A percentile compares a stretch with the other conserved stretches of the same genome.
Conservation (phyloP, 169 alveolate genomes). For the Blepharisma undulans region DNA sequence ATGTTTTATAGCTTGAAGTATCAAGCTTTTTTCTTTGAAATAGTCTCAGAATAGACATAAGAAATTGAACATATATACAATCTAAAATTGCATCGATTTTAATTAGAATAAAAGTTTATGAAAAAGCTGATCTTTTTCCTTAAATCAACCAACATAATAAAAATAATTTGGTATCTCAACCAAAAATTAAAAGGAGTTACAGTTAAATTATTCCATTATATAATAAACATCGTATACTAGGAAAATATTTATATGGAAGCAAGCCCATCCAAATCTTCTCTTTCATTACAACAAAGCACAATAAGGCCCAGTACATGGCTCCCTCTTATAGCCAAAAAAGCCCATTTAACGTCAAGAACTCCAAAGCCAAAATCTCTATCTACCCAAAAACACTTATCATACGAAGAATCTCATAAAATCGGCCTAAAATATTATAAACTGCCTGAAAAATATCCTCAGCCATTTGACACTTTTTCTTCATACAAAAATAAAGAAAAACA, state of each 20-base stretch:
- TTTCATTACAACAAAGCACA: background rate
- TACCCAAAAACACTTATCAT: background rate
- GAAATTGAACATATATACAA: too few relatives aligned
- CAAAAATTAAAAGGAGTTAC: background rate
- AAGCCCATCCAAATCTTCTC: background rate
- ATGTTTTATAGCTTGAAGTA: too few relatives aligned
- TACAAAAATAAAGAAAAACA: background rate
- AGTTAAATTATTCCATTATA: background rate
- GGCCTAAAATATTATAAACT: background rate
- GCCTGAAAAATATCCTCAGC: constrained; percentile 5
- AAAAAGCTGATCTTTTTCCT: too few relatives aligned
- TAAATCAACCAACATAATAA: too few relatives aligned
- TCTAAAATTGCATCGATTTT: too few relatives aligned
- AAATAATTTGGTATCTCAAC: too few relatives aligned
- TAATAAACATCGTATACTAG: background rate
- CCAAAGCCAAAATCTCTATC: background rate
- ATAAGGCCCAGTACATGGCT: background rate
- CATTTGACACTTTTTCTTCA: background rate
- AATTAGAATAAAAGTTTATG: too few relatives aligned
- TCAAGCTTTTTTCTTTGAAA: too few relatives aligned
- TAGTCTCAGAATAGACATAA: too few relatives aligned
- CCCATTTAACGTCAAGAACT: background rate
- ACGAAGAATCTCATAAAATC: background rate
- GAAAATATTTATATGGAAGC: background rate
- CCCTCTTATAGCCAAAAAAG: background rate